Percentiles rank a stretch among this genome's conserved stretches.
phyloP scores from a whole-genome alignment of 2,329 filamentous ascomycete species.

The Talaromyces sp. region DNA sequence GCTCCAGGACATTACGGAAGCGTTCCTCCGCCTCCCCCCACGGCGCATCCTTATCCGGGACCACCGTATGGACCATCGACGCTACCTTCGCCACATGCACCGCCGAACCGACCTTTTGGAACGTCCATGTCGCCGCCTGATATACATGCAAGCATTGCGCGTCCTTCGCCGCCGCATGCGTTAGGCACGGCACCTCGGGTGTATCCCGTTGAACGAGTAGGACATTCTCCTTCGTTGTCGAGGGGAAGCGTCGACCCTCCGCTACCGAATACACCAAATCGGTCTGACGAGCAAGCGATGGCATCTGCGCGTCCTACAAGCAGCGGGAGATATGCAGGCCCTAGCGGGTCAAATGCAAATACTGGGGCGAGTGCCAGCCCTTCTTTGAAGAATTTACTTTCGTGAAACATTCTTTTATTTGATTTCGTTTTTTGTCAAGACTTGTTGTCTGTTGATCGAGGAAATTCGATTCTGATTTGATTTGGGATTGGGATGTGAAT shows the following conservation, averaged over 20 bases:
- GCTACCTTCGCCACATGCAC: conserved; percentile 28
- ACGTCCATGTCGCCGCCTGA: conserved; percentile 34
- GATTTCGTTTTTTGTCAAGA: background rate
- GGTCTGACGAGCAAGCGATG: conserved; percentile 25
- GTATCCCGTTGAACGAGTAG: conserved; percentile 33
- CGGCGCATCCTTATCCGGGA: conserved; percentile 27
- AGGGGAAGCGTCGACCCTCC: conserved; percentile 31
- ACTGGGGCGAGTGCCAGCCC: conserved; percentile 71
- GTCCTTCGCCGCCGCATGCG: conserved; percentile 32
- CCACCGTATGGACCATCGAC: conserved; percentile 34
- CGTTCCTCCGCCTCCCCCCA: conserved; percentile 23
- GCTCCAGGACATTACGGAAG: conserved; percentile 11
- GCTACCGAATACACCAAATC: conserved; percentile 26
- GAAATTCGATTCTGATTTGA: background rate
- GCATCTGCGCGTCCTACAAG: conserved; percentile 16
- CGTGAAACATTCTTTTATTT: conserved; percentile 36
- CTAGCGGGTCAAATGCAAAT: conserved; percentile 12
- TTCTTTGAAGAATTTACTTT: conserved; percentile 68
- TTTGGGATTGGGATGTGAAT: background rate
- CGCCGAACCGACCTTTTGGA: conserved; percentile 28
- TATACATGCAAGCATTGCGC: conserved; percentile 31
- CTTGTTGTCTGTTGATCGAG: background rate
- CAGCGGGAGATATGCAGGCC: conserved; percentile 22
- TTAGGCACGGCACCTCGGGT: conserved; percentile 29
- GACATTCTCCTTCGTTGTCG: conserved; percentile 31